A percentile compares a stretch with the other conserved stretches of the same genome.
These are phyloP conservation scores for Polyplosphaeria fusca DNA, from an alignment of 495 filamentous ascomycete species.

Conservation along the genomic window DNA sequence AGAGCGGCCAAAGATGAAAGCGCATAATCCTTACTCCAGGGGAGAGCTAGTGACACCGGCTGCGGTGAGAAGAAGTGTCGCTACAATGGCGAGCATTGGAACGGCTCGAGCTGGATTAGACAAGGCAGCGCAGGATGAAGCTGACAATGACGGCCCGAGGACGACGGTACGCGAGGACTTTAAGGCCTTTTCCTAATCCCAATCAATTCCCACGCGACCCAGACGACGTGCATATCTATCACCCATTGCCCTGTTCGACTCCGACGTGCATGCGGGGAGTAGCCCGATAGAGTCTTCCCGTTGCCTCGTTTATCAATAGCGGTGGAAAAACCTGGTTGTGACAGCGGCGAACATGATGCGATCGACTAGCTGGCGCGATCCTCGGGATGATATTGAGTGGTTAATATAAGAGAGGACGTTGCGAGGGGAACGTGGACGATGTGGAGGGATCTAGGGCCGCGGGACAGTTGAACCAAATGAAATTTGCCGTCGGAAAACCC, in stretches of 20 bases:
- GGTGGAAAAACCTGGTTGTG: neutral
- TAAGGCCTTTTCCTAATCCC: neutral
- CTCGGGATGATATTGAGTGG: neutral
- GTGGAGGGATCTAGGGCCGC: neutral
- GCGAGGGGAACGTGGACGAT: neutral
- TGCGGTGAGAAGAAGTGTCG: conserved; percentile 3
- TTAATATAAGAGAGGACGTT: neutral
- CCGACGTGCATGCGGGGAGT: neutral
- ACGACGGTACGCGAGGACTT: neutral
- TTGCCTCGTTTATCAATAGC: neutral
- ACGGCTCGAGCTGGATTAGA: no score
- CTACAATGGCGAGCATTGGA: neutral
- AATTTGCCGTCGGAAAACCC: neutral
- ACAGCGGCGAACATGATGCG: neutral
- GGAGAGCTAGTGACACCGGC: conserved; percentile 2
- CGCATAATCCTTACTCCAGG: conserved; percentile 2
- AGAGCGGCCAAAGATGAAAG: neutral
- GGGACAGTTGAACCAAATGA: neutral
- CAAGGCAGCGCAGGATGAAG: neutral
- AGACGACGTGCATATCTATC: neutral
- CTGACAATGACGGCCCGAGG: neutral
- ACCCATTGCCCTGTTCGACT: neutral
- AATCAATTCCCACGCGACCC: neutral
- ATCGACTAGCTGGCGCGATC: neutral
- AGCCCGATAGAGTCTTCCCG: neutral